phyloP scores from a whole-genome alignment of 2,329 filamentous ascomycete genomes.

The Aspergillus sp. region DNA sequence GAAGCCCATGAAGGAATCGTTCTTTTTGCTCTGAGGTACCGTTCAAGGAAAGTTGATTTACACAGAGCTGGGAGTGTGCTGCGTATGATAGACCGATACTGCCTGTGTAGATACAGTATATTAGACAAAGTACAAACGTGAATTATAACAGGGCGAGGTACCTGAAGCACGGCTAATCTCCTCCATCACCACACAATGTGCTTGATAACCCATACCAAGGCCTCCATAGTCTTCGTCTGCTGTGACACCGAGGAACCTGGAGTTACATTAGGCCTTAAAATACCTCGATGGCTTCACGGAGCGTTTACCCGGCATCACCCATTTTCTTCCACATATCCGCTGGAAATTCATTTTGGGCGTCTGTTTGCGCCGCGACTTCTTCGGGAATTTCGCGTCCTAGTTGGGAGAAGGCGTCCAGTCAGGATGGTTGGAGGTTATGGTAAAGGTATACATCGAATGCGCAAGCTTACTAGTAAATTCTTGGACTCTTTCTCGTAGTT shows the following conservation, averaged over 20 bases:
- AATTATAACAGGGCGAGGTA: slow-evolving; percentile 24
- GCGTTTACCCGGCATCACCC: slow-evolving; percentile 69
- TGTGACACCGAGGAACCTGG: slow-evolving; percentile 81
- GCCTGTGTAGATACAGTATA: slow-evolving; percentile 24
- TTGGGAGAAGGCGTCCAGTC: not conserved
- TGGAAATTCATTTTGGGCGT: slow-evolving; percentile 84
- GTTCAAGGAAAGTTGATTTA: slow-evolving; percentile 94
- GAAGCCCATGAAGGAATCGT: slow-evolving; percentile 75
- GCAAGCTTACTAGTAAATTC: slow-evolving; percentile 69
- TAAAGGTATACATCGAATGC: too few species aligned
- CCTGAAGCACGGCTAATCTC: slow-evolving; percentile 86
- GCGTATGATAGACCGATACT: slow-evolving; percentile 79
- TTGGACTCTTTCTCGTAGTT: slow-evolving; percentile 79
- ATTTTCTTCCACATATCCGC: slow-evolving; percentile 90
- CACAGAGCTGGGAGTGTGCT: slow-evolving; percentile 91
- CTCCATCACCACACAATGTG: slow-evolving; percentile 93
- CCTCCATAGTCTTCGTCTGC: slow-evolving; percentile 91
- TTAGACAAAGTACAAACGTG: not conserved
- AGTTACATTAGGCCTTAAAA: not conserved
- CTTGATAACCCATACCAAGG: slow-evolving; percentile 90
- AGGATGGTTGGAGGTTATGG: not conserved
- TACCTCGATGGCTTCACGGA: too few species aligned
- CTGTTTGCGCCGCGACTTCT: slow-evolving; percentile 77
- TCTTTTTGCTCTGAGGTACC: slow-evolving; percentile 76
- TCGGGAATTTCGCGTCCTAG: slow-evolving; percentile 78